These are phyloP conservation scores for Tulasnella calospora DNA, from an alignment of 768 basidiomycete genomes.

Conservation along the genomic window DNA sequence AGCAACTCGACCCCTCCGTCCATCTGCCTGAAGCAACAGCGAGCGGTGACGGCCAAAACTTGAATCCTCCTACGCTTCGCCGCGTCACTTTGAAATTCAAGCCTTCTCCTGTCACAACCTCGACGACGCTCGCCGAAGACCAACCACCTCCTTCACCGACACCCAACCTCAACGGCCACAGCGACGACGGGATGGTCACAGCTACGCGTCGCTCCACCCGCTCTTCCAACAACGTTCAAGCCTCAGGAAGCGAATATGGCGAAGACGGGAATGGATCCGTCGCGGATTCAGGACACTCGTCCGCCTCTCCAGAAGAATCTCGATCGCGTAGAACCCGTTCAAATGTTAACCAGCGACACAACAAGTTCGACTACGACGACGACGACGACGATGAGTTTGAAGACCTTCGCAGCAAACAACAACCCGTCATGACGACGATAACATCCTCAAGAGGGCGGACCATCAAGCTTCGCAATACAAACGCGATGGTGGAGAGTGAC, in stretches of 20 bases:
- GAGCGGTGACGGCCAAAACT: slow-evolving; percentile 13
- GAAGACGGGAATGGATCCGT: slow-evolving; percentile 4
- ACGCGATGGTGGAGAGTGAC: slow-evolving; percentile 18
- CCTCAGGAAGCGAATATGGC: slow-evolving; percentile 21
- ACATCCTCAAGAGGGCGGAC: slow-evolving; percentile 17
- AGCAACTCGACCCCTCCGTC: not conserved
- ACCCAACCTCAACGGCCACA: not conserved
- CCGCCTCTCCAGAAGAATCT: slow-evolving; percentile 10
- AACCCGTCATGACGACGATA: slow-evolving; percentile 19
- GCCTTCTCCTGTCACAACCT: slow-evolving; percentile 5
- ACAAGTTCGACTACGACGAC: slow-evolving; percentile 20
- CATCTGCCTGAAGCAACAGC: not conserved
- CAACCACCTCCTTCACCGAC: not conserved
- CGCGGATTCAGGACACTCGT: slow-evolving; percentile 13
- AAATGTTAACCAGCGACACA: not conserved
- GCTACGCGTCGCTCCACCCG: slow-evolving; percentile 21
- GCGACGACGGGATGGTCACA: slow-evolving; percentile 13
- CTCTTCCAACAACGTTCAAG: not conserved
- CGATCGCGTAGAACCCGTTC: slow-evolving; percentile 15
- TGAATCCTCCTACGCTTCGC: slow-evolving; percentile 22
- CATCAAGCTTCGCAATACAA: slow-evolving; percentile 14
- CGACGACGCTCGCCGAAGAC: slow-evolving; percentile 2
- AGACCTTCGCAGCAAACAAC: not conserved
- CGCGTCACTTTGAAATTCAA: slow-evolving; percentile 19
- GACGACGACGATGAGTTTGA: slow-evolving; percentile 21